A percentile compares a stretch with the other conserved stretches of the same genome.
Evolutionary conservation across 2,329 filamentous ascomycete genomes (phyloP).

Genomic region (Waltergamsia citrina): DNA sequence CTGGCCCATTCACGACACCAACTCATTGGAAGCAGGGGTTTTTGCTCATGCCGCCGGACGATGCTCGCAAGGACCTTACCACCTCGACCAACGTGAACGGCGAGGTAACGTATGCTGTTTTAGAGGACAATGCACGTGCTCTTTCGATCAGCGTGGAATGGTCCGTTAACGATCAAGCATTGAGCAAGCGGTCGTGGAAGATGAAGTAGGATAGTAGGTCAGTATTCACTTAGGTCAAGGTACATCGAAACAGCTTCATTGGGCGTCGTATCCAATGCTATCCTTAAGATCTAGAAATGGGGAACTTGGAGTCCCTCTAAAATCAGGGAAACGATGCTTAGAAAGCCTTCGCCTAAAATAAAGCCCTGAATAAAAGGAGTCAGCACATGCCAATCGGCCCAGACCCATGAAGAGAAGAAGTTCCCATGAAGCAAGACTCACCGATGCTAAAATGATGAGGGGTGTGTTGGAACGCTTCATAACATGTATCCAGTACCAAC

Average conservation of each 20-base stretch:
- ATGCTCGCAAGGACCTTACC: slow-evolving; percentile 34
- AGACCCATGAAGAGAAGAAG: too few species aligned
- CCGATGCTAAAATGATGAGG: slow-evolving; percentile 77
- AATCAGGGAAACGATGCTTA: slow-evolving; percentile 83
- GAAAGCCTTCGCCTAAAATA: slow-evolving; percentile 83
- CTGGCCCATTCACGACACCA: slow-evolving; percentile 62
- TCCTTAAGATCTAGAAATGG: slow-evolving; percentile 48
- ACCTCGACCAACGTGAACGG: slow-evolving; percentile 53
- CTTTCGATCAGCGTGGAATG: slow-evolving; percentile 57
- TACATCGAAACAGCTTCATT: neutral
- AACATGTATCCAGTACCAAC: slow-evolving; percentile 66
- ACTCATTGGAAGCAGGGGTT: slow-evolving; percentile 92
- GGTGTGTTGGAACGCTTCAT: slow-evolving; percentile 53
- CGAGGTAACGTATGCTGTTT: slow-evolving; percentile 60
- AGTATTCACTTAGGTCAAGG: slow-evolving; percentile 2
- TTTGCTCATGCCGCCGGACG: slow-evolving; percentile 55
- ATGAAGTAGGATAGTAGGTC: slow-evolving; percentile 24
- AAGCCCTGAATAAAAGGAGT: slow-evolving; percentile 47
- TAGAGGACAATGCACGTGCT: slow-evolving; percentile 59
- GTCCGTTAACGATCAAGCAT: slow-evolving; percentile 33
- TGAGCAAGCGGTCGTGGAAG: slow-evolving; percentile 39
- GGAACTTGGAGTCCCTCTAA: slow-evolving; percentile 71
- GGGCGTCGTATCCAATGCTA: neutral
- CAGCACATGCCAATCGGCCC: too few species aligned
- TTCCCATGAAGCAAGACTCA: slow-evolving; percentile 21